Base-by-base conservation (phyloP, 768 basidiomycete genomes). In the Lactarius deliciosus region DNA sequence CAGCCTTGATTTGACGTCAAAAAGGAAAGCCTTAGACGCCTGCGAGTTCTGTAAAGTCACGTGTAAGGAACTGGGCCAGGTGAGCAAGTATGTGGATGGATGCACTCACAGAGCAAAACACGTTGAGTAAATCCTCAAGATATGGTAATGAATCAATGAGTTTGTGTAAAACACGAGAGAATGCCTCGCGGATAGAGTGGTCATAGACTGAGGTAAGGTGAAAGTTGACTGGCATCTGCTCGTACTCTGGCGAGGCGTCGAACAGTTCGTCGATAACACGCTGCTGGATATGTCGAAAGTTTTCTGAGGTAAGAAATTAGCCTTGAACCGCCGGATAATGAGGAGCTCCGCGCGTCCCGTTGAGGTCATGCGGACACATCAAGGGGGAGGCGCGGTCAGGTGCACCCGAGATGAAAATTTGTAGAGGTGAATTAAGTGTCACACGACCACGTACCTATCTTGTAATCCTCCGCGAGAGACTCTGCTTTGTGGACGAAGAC, bases 401-500 rank as follows among this genome's bases (percentile, higher is more conserved):
- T 57, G 47, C n/a, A 47, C 59, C 69, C 36, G 66, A 28, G n/a
- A 47, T 30, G 34, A 28, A 68, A 60, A 25, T 61, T 32, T 43
- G 41, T 13, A 30, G 25, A 3, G 45, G 60, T 57, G 58, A 65
- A 64, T 40, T 36, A 11, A 3, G 64, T 43, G 36, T 61, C 64
- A 71, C 57, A 38, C 59, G 60, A 61, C 60, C 50, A 61, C 85
- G 28, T 71, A 94, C 93, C 93, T 64, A 90, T 86, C 75, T 94
- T 90, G 75, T 96, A 95, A 69, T 96, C 94, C 70, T 96, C 94
- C 64, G 89, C 87, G 53, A 96, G 79, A 57, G 88, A 91, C 77
- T 98, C 96, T 8, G 92, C 90, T 77, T 98, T 98, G 78, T 98
- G 96, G 7, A 96, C 91, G 72, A 98, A 97, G 38, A 98, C 88